Base-by-base conservation (phyloP, 139 green algal species). In the Chlorella sp. region DNA sequence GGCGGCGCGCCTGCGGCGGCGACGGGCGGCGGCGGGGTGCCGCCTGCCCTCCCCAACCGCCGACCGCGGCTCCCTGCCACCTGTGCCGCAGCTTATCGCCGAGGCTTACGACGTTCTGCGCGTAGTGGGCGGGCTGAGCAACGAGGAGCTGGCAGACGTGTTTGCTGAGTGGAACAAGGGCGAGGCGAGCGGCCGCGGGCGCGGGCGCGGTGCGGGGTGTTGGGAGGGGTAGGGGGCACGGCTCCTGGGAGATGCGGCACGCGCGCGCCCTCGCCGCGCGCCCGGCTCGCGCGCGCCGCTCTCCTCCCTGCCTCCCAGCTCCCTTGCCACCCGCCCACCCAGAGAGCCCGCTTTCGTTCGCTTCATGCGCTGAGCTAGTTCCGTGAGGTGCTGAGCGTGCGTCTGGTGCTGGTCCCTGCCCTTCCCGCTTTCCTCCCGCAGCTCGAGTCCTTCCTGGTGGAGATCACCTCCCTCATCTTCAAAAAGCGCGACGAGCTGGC, bases 41-140 rank as follows among this genome's bases (percentile, higher is more conserved):
- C n/a, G n/a, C n/a, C n/a, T n/a, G n/a, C n/a, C n/a, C n/a, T n/a
- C n/a, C n/a, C n/a, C n/a, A n/a, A n/a, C n/a, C n/a, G n/a, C n/a
- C n/a, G n/a, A n/a, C n/a, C n/a, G n/a, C n/a, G n/a, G n/a, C n/a
- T n/a, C n/a, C n/a, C n/a, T n/a, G n/a, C 95, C n/a, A n/a, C n/a
- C n/a, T n/a, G n/a, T n/a, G n/a, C n/a, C n/a, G n/a, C n/a, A 99
- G 91, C 90, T 99, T 71, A 98, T 98, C 79, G 84, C 87, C n/a
- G 95, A 98, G 89, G 94, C 91, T 12, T 99, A 99, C 80, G 96
- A 99, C 82, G 79, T 99, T 17, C 87, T 99, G 3, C 94, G 94
- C 74, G 95, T 86, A 12, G 86, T 99, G 56, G 96, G 96, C 19
- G 96, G 96, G 0, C 82, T 99, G 48, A 94, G 79, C 73, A 99